phyloP scores from a whole-genome alignment of 169 alveolate species.

The Plasmodium sp. region DNA sequence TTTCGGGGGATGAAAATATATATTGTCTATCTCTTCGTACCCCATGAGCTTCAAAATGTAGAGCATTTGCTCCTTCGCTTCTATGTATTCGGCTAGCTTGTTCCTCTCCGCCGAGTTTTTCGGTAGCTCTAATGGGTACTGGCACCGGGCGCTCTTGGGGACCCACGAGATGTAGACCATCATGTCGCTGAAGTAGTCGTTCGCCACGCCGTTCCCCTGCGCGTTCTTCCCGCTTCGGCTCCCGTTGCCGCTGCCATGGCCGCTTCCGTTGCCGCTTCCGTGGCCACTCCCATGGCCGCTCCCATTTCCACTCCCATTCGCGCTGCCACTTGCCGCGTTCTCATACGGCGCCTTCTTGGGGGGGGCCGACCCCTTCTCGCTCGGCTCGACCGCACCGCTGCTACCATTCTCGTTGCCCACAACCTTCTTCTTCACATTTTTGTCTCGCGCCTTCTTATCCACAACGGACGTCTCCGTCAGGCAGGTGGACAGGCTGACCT shows the following conservation, averaged over 20 bases:
- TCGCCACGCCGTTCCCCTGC: background rate
- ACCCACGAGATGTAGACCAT: slow-evolving; percentile 76
- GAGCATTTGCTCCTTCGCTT: slow-evolving; percentile 71
- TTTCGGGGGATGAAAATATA: slow-evolving; percentile 72
- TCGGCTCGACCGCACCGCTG: background rate
- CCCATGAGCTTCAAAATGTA: slow-evolving; percentile 61
- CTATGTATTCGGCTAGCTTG: slow-evolving; percentile 64
- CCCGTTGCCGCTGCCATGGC: no score
- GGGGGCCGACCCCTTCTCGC: background rate
- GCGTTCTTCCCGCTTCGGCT: background rate
- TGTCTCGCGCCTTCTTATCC: slow-evolving; percentile 29
- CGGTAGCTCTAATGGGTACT: slow-evolving; percentile 64
- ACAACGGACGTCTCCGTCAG: slow-evolving; percentile 28
- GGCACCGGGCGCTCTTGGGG: slow-evolving; percentile 75
- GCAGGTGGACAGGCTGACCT: slow-evolving; percentile 32
- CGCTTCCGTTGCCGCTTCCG: no score
- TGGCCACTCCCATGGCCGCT: background rate
- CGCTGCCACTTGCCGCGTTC: background rate
- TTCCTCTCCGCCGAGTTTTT: slow-evolving; percentile 72
- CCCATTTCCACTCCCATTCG: background rate
- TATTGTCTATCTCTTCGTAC: slow-evolving; percentile 55
- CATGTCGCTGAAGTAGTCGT: slow-evolving; percentile 71
- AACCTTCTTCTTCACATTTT: slow-evolving; percentile 3
- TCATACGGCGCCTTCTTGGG: slow-evolving; percentile 7
- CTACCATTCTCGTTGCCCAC: slow-evolving; percentile 4